Evolutionary conservation across 106 monocot genomes (phyloP), one percentile per base, ranked within the genome.

Genomic region (Dioscorea alata): DNA sequence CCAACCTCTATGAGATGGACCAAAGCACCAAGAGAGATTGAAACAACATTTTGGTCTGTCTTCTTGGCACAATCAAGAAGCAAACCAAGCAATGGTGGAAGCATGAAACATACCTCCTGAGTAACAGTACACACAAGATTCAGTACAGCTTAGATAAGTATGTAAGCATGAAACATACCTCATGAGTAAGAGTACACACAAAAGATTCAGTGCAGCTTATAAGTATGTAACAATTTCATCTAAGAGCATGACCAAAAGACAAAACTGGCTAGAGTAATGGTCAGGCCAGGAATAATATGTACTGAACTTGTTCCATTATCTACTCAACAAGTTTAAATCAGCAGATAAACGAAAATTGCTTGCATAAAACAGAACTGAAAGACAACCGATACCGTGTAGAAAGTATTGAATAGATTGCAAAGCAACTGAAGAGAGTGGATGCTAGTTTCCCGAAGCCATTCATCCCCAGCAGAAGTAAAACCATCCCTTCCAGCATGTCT

Each of bases 41-140:
- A 97, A 79, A 97, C 92, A 49, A 97, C 97, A 70, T 84, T 82
- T 79, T 97, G 97, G 50, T 97, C 97, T 33, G 86, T 82, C 75
- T 90, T 97, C 76, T 97, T 97, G 42, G 97, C 97, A 90, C 97
- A 97, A 66, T 97, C 97, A n/a, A 97, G 80, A 72, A 97, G 97
- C 77, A 97, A 85, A 65, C 83, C 73, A 33, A 97, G 79, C 22
- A 97, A 73, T 14, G 89, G 85, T 57, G 97, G 89, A 57, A 97
- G 89, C 97, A 97, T 97, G 78, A 97, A 97, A 25, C 80, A 92
- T 4, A 92, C 97, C 69, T 92, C 97, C 92, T 95, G 78, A 14
- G 75, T 28, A 63, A 19, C 42, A 69, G 14, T 32, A 54, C 58
- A 63, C 12, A 61, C 16, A 50, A 34, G 6, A 16, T 10, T 25